A percentile compares a stretch with the other conserved stretches of the same genome.
Conservation (phyloP, 345 rosid genomes). For the Zanthoxylum bungeanum region DNA sequence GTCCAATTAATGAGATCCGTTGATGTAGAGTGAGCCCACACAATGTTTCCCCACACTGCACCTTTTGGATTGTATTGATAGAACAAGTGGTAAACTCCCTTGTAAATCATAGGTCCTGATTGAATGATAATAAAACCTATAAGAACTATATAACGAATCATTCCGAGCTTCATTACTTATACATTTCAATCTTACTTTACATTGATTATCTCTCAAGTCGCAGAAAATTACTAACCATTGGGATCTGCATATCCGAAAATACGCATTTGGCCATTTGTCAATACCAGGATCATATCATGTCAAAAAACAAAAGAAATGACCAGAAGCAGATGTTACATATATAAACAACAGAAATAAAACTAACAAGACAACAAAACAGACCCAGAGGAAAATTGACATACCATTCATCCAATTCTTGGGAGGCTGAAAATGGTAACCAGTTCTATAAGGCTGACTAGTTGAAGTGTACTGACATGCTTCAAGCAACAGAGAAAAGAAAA, state of each 20-base stretch:
- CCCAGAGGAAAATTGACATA: background rate
- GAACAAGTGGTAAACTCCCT: slow-evolving; percentile 69
- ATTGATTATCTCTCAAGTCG: background rate
- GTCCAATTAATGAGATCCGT: slow-evolving; percentile 65
- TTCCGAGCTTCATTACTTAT: background rate
- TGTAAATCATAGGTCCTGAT: slow-evolving; percentile 69
- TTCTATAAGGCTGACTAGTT: slow-evolving; percentile 51
- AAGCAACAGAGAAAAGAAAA: slow-evolving; percentile 36
- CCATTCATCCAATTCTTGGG: slow-evolving; percentile 82
- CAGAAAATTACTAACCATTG: slow-evolving; percentile 47
- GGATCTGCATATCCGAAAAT: slow-evolving; percentile 52
- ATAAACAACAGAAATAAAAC: background rate
- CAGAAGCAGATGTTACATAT: slow-evolving; percentile 8
- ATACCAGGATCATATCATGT: slow-evolving; percentile 5
- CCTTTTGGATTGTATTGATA: slow-evolving; percentile 75
- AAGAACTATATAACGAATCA: background rate
- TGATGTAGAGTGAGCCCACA: slow-evolving; percentile 88
- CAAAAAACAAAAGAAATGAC: slow-evolving; percentile 12
- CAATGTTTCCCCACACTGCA: slow-evolving; percentile 68
- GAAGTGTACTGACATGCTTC: slow-evolving; percentile 22
- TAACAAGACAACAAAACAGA: background rate
- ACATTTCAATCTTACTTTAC: background rate
- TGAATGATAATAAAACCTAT: background rate
- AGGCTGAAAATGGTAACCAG: slow-evolving; percentile 71
- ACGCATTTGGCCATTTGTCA: slow-evolving; percentile 20